phyloP scores from a whole-genome alignment of 306 rosid species.

The Purshia tridentata region DNA sequence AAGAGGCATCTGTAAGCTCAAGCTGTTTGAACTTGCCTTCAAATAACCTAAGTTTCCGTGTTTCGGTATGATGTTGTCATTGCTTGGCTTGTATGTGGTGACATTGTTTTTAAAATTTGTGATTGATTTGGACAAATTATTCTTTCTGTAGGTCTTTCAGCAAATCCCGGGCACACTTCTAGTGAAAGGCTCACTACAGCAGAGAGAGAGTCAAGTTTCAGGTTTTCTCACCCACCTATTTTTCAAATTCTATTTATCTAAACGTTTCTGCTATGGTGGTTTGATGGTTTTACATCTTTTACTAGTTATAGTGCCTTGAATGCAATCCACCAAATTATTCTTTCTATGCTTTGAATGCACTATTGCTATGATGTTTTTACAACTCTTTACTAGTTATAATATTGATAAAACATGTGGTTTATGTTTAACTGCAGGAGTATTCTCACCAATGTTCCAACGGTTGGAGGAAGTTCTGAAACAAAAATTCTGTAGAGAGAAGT shows the following conservation, averaged over 20 bases:
- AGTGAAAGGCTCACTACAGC: slow-evolving; percentile 81
- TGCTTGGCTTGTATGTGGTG: slow-evolving; percentile 18
- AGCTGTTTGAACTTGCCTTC: slow-evolving; percentile 28
- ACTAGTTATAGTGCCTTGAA: too few relatives aligned
- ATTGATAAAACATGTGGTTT: background rate
- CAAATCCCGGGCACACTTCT: slow-evolving; percentile 81
- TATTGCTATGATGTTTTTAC: background rate
- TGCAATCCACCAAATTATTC: too few relatives aligned
- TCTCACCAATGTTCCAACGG: slow-evolving; percentile 48
- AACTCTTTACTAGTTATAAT: background rate
- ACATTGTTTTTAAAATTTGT: slow-evolving; percentile 9
- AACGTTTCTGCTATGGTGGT: background rate
- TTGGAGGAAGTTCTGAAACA: slow-evolving; percentile 58
- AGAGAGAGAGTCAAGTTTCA: slow-evolving; percentile 46
- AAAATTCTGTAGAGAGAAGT: slow-evolving; percentile 46
- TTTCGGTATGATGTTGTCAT: slow-evolving; percentile 48
- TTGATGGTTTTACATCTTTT: background rate
- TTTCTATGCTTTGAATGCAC: too few relatives aligned
- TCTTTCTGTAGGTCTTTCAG: slow-evolving; percentile 70
- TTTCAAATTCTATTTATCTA: background rate
- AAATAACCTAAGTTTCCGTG: slow-evolving; percentile 44
- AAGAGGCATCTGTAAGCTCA: slow-evolving; percentile 34
- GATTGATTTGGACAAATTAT: slow-evolving; percentile 6
- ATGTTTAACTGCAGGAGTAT: slow-evolving; percentile 55
- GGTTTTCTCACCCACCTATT: slow-evolving; percentile 42